Percentiles rank a stretch among this genome's conserved stretches.
phyloP scores from a whole-genome alignment of 148 eudicot genomes.

The Pharnaceum exiguum region DNA sequence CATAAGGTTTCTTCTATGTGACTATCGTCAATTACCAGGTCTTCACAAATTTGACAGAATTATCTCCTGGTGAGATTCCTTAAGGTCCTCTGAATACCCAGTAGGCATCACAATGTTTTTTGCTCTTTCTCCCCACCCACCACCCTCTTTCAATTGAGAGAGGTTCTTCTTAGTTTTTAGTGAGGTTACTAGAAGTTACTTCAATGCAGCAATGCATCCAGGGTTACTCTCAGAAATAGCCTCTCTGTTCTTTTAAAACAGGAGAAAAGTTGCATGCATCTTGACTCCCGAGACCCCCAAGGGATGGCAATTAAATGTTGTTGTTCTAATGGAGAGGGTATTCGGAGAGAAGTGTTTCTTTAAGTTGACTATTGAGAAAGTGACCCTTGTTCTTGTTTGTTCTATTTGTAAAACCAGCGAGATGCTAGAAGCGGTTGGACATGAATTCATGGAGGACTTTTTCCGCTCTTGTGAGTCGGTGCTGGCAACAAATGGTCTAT shows the following conservation, averaged over 20 bases:
- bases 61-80: slow-evolving; percentile 64
- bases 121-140: not conserved
- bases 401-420: slow-evolving; percentile 39
- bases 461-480: slow-evolving; percentile 61
- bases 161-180: too few relatives aligned
- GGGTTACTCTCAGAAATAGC: too few relatives aligned
- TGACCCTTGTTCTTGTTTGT: not conserved
- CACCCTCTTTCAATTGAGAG: not conserved
- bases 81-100: not conserved
- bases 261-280: too few relatives aligned
- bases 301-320: too few relatives aligned
- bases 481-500: slow-evolving; percentile 64
- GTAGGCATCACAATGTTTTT: not conserved
- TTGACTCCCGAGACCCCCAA: too few relatives aligned
- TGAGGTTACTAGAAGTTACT: too few relatives aligned
- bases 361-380: too few relatives aligned
- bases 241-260: too few relatives aligned
- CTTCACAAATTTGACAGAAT: slow-evolving; percentile 62
- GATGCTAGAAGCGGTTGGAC: slow-evolving; percentile 91
- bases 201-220: too few relatives aligned
- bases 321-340: too few relatives aligned
- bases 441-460: slow-evolving; percentile 76
- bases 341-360: too few relatives aligned
- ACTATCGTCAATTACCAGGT: slow-evolving; percentile 72
- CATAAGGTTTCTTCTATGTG: slow-evolving; percentile 71